phyloP scores from a whole-genome alignment of 164 flowering plant genomes.

The Warburgia ugandensis region DNA sequence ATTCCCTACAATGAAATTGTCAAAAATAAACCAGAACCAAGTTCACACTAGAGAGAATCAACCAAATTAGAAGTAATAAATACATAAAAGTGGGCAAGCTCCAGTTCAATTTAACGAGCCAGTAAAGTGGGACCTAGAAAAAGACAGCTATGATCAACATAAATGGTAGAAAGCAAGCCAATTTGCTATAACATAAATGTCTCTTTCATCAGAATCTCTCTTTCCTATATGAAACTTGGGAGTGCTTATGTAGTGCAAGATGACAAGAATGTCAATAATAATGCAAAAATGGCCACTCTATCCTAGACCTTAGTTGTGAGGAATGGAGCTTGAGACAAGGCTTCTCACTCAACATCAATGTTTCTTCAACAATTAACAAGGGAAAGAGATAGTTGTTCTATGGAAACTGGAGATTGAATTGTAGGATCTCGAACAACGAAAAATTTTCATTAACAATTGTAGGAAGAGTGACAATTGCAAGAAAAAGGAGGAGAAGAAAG shows the following conservation, averaged over 20 bases:
- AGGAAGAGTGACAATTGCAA: too few relatives aligned
- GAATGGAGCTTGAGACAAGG: conserved; percentile 41
- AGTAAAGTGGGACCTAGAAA: conserved; percentile 68
- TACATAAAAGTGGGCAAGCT: conserved; percentile 46
- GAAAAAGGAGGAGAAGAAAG: too few relatives aligned
- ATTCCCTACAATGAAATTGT: conserved; percentile 90
- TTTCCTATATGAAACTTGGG: conserved; percentile 87
- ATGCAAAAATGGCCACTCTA: conserved; percentile 86
- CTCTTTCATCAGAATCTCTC: conserved; percentile 86
- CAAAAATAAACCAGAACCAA: conserved; percentile 90
- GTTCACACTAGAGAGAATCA: conserved; percentile 78
- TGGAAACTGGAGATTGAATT: too few relatives aligned
- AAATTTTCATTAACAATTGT: too few relatives aligned
- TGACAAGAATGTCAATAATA: conserved; percentile 66
- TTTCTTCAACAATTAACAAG: conserved; percentile 84
- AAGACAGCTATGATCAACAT: conserved; percentile 59
- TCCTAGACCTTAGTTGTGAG: conserved; percentile 28
- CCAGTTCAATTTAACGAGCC: conserved; percentile 71
- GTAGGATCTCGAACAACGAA: too few relatives aligned
- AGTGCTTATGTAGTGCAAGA: conserved; percentile 84
- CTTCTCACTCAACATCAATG: conserved; percentile 70
- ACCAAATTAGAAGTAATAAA: conserved; percentile 68
- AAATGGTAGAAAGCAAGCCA: conserved; percentile 77
- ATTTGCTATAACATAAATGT: conserved; percentile 80
- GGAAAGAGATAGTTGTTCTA: conserved; percentile 82